Base-by-base conservation (phyloP, 305 asterid genomes). In the Fraxinus velutina region DNA sequence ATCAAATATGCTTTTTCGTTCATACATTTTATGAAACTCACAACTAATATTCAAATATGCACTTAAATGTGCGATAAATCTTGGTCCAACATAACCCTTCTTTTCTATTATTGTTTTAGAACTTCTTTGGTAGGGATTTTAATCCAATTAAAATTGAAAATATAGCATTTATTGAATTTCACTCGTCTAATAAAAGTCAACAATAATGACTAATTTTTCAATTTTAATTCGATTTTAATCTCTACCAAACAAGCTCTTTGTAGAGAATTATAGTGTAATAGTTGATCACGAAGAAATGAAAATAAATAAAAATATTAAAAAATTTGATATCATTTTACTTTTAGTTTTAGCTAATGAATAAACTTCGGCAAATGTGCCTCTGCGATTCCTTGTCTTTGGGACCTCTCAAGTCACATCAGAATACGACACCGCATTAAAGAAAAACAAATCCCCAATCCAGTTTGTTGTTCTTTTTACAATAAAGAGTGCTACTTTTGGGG, bases 391-490 rank as follows among this genome's bases (percentile, higher is more conserved):
- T 17, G 44, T n/a, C 70, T 55, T 24, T 5, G 21, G 68, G 29
- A 77, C 75, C 79, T 82, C 75, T 81, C 85, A 77, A 55, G 76
- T 86, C 88, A 87, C 86, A 83, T 87, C 79, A 82, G 74, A 30
- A 78, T 34, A 21, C 76, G 73, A 78, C 75, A 77, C 70, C 73
- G 62, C 75, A 74, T 22, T 15, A 80, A 73, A 64, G 71, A 78
- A 84, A 73, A 77, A 79, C 84, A 81, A 86, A 86, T 74, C 80
- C 76, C 78, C 85, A 80, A 87, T 86, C 79, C 79, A 77, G 75
- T 76, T 76, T 86, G 86, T 81, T 72, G 87, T 85, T 83, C 89
- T 78, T 85, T 78, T 80, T 70, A 79, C 87, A 83, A 85, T 68
- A 27, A 27, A 68, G 22, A 39, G 47, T 68, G 87, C 85, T 79